A percentile compares a stretch with the other conserved stretches of the same genome.
phyloP scores from a whole-genome alignment of 2,329 filamentous ascomycete genomes.

The Neofusicoccum sp. region DNA sequence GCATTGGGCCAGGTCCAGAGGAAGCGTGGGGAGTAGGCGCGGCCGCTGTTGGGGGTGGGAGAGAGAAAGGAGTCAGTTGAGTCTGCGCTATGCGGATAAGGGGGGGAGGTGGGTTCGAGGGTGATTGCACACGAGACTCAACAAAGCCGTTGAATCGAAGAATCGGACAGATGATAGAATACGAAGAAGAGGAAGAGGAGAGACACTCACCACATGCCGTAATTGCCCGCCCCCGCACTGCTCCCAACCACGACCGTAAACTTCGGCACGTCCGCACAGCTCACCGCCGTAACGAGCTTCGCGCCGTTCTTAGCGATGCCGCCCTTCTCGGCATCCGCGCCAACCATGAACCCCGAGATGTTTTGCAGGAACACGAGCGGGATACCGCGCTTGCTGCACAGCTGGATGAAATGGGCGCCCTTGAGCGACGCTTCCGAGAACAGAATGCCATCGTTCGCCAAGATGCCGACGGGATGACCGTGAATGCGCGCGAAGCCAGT shows the following conservation, averaged over 20 bases:
- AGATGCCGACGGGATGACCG: constrained; percentile 86
- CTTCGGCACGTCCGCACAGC: constrained; percentile 92
- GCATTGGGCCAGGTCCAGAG: constrained; percentile 98
- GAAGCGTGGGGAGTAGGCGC: constrained; percentile 88
- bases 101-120: constrained; percentile 12
- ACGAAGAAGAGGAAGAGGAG: background rate
- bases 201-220: constrained; percentile 80
- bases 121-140: background rate
- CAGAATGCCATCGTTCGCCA: constrained; percentile 95
- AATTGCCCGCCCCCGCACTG: constrained; percentile 92
- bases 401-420: constrained; percentile 94
- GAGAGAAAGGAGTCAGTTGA: background rate
- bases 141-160: background rate
- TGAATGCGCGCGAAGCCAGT: constrained; percentile 89
- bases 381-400: constrained; percentile 87
- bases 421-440: constrained; percentile 89
- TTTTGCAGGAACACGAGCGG: constrained; percentile 95
- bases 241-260: constrained; percentile 96
- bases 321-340: constrained; percentile 84
- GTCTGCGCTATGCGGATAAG: background rate
- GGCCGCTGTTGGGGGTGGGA: constrained; percentile 57
- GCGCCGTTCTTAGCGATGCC: constrained; percentile 98
- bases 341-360: constrained; percentile 98
- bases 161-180: background rate
- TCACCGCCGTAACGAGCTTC: constrained; percentile 93